These are phyloP conservation scores for Hypsizygus marmoreus DNA, from an alignment of 768 basidiomycete species.

Conservation along the genomic window DNA sequence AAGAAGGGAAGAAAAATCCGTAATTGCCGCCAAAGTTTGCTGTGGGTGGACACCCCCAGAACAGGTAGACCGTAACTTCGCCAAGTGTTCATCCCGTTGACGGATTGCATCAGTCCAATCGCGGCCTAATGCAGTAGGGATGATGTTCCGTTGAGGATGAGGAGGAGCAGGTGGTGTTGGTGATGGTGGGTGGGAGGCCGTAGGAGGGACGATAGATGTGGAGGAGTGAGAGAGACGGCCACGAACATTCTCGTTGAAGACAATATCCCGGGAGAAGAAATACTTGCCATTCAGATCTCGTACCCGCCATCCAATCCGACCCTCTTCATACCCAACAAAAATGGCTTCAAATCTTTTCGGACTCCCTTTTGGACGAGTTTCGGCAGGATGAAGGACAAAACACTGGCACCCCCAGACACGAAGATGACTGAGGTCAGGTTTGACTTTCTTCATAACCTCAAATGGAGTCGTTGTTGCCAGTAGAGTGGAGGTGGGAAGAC, in stretches of 20 bases:
- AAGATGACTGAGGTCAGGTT: conserved; percentile 29
- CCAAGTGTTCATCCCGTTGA: neutral
- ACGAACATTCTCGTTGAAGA: too few species aligned
- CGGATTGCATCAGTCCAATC: neutral
- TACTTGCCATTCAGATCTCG: too few species aligned
- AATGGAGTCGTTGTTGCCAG: conserved; percentile 19
- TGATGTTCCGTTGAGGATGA: too few species aligned
- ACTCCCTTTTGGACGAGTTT: conserved; percentile 19
- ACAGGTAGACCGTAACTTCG: neutral
- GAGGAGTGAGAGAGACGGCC: too few species aligned
- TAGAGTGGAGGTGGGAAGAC: conserved; percentile 24
- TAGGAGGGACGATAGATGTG: too few species aligned
- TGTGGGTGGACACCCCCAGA: too few species aligned
- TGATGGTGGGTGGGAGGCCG: too few species aligned
- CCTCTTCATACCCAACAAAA: conserved; percentile 24
- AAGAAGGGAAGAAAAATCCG: too few species aligned
- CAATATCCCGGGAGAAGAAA: too few species aligned
- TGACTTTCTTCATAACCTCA: conserved; percentile 17
- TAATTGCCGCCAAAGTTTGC: too few species aligned
- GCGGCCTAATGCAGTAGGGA: neutral
- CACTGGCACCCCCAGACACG: conserved; percentile 31
- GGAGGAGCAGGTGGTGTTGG: too few species aligned
- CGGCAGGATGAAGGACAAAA: conserved; percentile 20
- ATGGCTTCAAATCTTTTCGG: conserved; percentile 19
- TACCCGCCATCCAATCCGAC: too few species aligned